Base-by-base conservation (phyloP, 768 basidiomycete species). In the Boletus coccyginus region DNA sequence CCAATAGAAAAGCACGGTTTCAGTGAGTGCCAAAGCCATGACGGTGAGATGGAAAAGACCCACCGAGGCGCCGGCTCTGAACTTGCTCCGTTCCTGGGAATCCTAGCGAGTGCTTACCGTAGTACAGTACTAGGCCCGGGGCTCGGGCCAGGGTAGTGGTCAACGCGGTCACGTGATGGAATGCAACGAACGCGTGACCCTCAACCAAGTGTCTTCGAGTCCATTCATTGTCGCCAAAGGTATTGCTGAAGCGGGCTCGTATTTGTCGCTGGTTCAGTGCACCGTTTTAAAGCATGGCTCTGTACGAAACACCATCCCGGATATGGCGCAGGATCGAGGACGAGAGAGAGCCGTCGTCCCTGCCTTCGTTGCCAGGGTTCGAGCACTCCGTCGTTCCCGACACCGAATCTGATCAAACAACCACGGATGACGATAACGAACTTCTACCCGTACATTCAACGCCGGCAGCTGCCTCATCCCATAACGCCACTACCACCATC, bases 301-400 rank as follows among this genome's bases (percentile, higher is more conserved):
- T 82, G 73, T 77, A 84, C 29, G 91, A 94, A 71, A 94, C 91
- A 16, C 91, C 91, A 0, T 93, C 92, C 27, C 79, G 90, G 43
- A 85, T 94, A 65, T 90, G 87, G 87, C 81, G 91, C 31, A 81
- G 92, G 45, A 92, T 94, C 49, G 84, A 93, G 69, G 87, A 91
- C 62, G 82, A 84, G 57, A 72, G 77, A 59, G 89, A 91, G 59
- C 87, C 92, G 77, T 88, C 92, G 11, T 93, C 91, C 32, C 75
- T 94, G 3, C 91, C 91, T 3, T 90, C 89, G 4, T 70, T 92
- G 13, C 88, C 90, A 8, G 76, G 66, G 2, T 86, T 88, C 64
- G 89, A 92, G 32, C 83, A 88, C 62, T 87, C 85, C 19, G 75
- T 68, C 5, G 75, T 75, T 53, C 72, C 68, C 29, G 74, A 76